Base-by-base conservation (phyloP, 768 basidiomycete species). In the Termitomyces sp. region DNA sequence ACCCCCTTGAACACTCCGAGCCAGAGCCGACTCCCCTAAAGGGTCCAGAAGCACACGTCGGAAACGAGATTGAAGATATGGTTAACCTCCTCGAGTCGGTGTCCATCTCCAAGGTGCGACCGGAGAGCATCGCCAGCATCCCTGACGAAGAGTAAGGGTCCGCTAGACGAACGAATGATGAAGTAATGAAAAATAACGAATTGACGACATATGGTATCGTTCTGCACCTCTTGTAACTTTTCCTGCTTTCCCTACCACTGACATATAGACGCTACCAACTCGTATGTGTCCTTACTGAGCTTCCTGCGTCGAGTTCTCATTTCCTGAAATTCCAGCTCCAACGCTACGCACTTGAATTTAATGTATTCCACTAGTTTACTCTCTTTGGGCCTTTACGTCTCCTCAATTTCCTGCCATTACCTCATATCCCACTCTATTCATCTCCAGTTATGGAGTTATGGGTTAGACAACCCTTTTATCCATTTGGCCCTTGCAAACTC, bases 1-100 rank as follows among this genome's bases (percentile, higher is more conserved):
- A 34, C 5, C 16, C 34, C 37, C 5, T 22, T 9, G 60, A 55
- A 16, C 34, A 44, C 18, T 26, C 53, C 8, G 40, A 30, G 10
- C n/a, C n/a, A n/a, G n/a, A n/a, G n/a, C n/a, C n/a, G n/a, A n/a
- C n/a, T n/a, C n/a, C n/a, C n/a, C n/a, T n/a, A n/a, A n/a, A n/a
- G n/a, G n/a, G n/a, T n/a, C 39, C 62, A 2, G 57, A 47, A 32
- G 49, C 56, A 39, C 56, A 55, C 10, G 49, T 64, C 14, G 77
- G 68, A 16, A 68, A 74, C 54, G 82, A 87, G 32, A 74, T 87
- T 32, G 88, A 84, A 68, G 82, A 83, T 55, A 83, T 89, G 53
- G 83, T 91, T 59, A 83, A 79, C 64, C 76, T 89, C 63, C 82
- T 90, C 13, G 85, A 91, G 71, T 66, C 76, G 1, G 67, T 62